Base-by-base conservation (phyloP, 1,139 yeast species). In the Nadsonia starkeyi-henricii region DNA sequence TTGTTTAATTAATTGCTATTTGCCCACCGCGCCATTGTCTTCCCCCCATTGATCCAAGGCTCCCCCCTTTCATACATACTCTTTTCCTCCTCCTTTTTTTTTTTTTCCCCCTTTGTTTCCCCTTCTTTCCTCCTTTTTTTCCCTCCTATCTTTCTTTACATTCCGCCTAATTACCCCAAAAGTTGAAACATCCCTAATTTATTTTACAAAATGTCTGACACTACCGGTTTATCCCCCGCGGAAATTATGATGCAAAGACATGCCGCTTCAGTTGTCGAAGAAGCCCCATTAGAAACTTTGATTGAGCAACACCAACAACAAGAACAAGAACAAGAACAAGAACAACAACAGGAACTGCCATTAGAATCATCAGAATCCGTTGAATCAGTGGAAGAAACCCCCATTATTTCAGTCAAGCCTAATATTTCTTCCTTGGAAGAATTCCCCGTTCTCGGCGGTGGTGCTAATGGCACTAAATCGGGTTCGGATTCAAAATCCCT, bases 361-460 rank as follows among this genome's bases (percentile, higher is more conserved):
- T 53, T 42, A 54, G 41, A 42, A 53, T 49, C 51, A 51, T 51
- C 55, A 44, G 56, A 50, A 45, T 9, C 41, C 19, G 43, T 39
- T 15, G 28, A 23, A 23, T 23, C 28, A 23, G 28, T 23, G 9
- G 8, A 23, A 9, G 28, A 23, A 23, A 23, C 28, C 28, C 44
- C 49, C 41, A 42, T 43, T 45, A 42, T 39, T 13, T 42, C 47
- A 45, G 13, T 43, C 30, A 41, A 42, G 45, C 48, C 42, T 23
- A 45, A 54, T 41, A 36, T 54, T 41, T 28, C 47, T 23, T 54
- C 57, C 2, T 52, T 53, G 26, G 61, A 70, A 15, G 82, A 82
- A n/a, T 81, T 81, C 64, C 94, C 94, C n/a, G 73, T 84, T 33
- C 72, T 84, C 57, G 86, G 85, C 44, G 75, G 77, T 26, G 59